Percentiles rank a stretch among this genome's conserved stretches.
Evolutionary conservation across 1,284 basidiomycete genomes (phyloP).

Genomic region (Moniliella sp.): DNA sequence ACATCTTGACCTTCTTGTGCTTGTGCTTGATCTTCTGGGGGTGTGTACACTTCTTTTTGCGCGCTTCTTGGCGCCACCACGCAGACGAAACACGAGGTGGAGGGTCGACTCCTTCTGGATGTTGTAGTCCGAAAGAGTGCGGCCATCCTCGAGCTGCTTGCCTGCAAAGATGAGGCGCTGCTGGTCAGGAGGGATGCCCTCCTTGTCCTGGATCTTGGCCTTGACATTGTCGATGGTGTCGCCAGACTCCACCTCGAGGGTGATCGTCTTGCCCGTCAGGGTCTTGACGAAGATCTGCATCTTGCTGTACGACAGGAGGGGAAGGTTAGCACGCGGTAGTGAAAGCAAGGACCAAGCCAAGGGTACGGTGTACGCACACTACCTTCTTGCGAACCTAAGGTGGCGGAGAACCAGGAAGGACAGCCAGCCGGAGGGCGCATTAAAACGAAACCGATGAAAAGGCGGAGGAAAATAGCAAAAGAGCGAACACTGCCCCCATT

Average conservation of each 20-base stretch:
- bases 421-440: no score
- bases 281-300: slow-evolving; percentile 32
- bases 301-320: no score
- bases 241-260: slow-evolving; percentile 35
- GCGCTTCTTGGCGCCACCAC: slow-evolving; percentile 93
- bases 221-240: slow-evolving; percentile 35
- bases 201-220: slow-evolving; percentile 41
- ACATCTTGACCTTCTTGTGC: slow-evolving; percentile 97
- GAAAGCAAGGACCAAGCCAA: no score
- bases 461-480: no score
- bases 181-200: slow-evolving; percentile 73
- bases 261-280: slow-evolving; percentile 35
- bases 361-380: no score
- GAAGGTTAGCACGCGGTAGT: no score
- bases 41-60: slow-evolving; percentile 98
- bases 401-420: no score
- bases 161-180: slow-evolving; percentile 94
- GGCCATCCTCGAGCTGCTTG: slow-evolving; percentile 57
- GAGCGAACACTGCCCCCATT: no score
- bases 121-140: slow-evolving; percentile 45
- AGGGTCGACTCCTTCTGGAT: slow-evolving; percentile 47
- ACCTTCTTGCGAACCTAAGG: no score
- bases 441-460: no score
- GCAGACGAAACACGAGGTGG: slow-evolving; percentile 41
- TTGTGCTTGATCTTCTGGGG: slow-evolving; percentile 99